phyloP scores from a whole-genome alignment of 2,329 filamentous ascomycete genomes.

The Meredithiella fracta region DNA sequence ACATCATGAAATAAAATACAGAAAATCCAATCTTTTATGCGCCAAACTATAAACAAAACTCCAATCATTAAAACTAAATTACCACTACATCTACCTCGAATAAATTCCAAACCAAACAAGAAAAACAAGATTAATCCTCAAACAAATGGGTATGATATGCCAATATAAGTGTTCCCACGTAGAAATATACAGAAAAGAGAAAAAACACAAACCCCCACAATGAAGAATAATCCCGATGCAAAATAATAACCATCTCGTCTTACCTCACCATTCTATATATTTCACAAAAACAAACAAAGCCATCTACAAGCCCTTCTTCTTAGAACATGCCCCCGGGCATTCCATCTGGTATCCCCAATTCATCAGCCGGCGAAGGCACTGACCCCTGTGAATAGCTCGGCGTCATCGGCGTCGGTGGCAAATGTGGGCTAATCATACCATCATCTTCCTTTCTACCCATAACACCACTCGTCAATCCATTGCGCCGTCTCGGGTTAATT shows the following conservation, averaged over 20 bases:
- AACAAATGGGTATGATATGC: neutral
- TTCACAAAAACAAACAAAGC: neutral
- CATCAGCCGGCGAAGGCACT: neutral
- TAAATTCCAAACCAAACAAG: conserved; percentile 1
- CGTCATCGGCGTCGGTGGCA: conserved; percentile 10
- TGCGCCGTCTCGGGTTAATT: conserved; percentile 40
- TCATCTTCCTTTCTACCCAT: conserved; percentile 11
- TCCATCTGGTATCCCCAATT: conserved; percentile 9
- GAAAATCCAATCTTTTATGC: conserved; percentile 3
- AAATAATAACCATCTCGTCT: neutral
- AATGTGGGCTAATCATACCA: conserved; percentile 5
- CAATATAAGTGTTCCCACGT: neutral
- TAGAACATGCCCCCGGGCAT: conserved; percentile 11
- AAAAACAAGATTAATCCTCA: conserved; percentile 3
- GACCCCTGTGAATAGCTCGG: conserved; percentile 1
- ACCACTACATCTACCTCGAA: neutral
- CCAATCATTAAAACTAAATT: neutral
- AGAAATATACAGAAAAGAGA: neutral
- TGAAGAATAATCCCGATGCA: neutral
- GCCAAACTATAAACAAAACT: conserved; percentile 1
- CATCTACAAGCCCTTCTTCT: neutral
- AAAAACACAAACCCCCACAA: neutral
- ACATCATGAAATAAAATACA: neutral
- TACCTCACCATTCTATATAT: neutral
- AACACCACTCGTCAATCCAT: conserved; percentile 24